Conservation (phyloP, 2,329 filamentous ascomycete species). For the Cryphonectria radicalis region DNA sequence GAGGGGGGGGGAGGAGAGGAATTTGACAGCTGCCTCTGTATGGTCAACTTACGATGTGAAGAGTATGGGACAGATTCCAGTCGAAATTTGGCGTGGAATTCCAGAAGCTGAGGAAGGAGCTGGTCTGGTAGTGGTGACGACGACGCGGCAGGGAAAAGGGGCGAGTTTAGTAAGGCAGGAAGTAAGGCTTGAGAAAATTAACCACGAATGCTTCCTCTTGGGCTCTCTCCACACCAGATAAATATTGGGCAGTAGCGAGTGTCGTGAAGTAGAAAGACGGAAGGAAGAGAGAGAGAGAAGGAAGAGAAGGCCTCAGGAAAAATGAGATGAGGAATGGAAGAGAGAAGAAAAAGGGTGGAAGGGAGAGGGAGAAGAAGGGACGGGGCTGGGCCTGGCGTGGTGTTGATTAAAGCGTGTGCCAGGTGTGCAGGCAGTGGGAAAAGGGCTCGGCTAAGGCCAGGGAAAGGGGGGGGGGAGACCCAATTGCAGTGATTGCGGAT, state of each 20-base stretch:
- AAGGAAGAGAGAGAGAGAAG: slow-evolving; percentile 13
- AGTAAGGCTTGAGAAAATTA: slow-evolving; percentile 18
- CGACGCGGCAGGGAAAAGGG: slow-evolving; percentile 17
- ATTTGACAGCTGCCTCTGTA: background rate
- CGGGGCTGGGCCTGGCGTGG: slow-evolving; percentile 11
- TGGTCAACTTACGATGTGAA: slow-evolving; percentile 27
- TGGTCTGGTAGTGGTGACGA: slow-evolving; percentile 7
- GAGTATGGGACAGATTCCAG: slow-evolving; percentile 24
- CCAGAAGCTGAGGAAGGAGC: slow-evolving; percentile 18
- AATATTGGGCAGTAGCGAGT: slow-evolving; percentile 30
- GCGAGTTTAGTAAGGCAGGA: slow-evolving; percentile 2
- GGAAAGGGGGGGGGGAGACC: slow-evolving; percentile 17
- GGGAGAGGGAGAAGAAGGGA: slow-evolving; percentile 18
- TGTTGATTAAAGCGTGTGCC: slow-evolving; percentile 14
- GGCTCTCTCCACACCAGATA: slow-evolving; percentile 25
- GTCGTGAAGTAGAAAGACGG: slow-evolving; percentile 28
- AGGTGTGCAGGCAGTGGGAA: slow-evolving; percentile 11
- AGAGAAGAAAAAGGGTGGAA: slow-evolving; percentile 19
- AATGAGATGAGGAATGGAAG: slow-evolving; percentile 7
- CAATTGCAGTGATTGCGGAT: slow-evolving; percentile 17
- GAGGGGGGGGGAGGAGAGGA: background rate
- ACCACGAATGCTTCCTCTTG: slow-evolving; percentile 22
- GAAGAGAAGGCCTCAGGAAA: slow-evolving; percentile 17
- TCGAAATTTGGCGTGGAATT: slow-evolving; percentile 25
- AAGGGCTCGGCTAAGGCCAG: slow-evolving; percentile 6